These are phyloP conservation scores for Camellia sinensis DNA, from an alignment of 148 eudicot species.

Conservation along the genomic window DNA sequence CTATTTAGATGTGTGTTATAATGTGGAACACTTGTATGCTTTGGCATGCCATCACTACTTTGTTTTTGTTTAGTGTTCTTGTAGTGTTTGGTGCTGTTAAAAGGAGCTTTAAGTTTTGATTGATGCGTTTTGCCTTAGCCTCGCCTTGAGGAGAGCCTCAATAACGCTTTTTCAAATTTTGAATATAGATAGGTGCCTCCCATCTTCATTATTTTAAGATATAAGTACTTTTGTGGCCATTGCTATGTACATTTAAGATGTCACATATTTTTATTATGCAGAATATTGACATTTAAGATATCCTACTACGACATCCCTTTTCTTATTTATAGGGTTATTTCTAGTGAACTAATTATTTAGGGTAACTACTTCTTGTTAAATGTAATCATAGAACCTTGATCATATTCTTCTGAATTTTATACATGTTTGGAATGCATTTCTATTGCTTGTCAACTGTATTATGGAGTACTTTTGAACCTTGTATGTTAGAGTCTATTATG, in stretches of 20 bases:
- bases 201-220: background rate
- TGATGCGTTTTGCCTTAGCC: too few species aligned
- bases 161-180: too few species aligned
- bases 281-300: background rate
- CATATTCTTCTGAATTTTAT: background rate
- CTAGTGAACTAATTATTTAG: background rate
- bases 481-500: background rate
- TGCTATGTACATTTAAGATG: background rate
- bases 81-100: background rate
- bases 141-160: too few species aligned
- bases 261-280: background rate
- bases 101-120: background rate
- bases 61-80: background rate
- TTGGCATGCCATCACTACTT: background rate
- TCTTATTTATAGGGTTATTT: background rate
- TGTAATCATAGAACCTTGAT: background rate
- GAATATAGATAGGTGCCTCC: background rate
- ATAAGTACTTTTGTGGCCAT: background rate
- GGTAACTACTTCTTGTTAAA: background rate
- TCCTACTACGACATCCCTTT: background rate
- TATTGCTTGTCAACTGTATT: background rate
- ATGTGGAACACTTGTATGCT: background rate
- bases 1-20: background rate
- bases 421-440: background rate
- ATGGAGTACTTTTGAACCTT: background rate